Evolutionary conservation across 805 yeast species (phyloP), one percentile per base, ranked within the genome.

Genomic region (Candida methanosorbosa): DNA sequence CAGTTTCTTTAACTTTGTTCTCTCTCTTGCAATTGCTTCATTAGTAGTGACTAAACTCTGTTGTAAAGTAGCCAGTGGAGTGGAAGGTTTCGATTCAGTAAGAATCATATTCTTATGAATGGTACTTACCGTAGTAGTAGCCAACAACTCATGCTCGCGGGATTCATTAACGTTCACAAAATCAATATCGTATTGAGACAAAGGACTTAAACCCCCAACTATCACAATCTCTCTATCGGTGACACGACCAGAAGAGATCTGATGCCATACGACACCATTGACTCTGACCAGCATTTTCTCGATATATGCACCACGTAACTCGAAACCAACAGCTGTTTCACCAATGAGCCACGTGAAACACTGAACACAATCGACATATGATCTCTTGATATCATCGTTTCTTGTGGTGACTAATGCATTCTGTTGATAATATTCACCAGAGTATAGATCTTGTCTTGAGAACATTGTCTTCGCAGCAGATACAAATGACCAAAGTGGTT

Each of bases 211-310:
- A 0, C 86, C 86, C 43, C 75, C 70, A 14, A 80, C 74, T 2
- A 76, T 66, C n/a, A 76, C 64, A 34, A 68, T 58, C 35, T 70
- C 72, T 30, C 70, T 70, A 22, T 67, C 66, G 17, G 59, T 59
- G 14, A 61, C 50, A 13, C 63, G 61, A 31, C 75, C 75, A 26
- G 72, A 63, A 0, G 76, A 65, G 2, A 75, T 74, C 47, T 78
- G 84, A 18, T 76, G 70, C 87, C 87, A 80, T 12, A 72, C 65
- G 17, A 79, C 68, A 17, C 84, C 85, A 45, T 80, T 79, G 4
- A 80, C 84, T 36, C 63, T 56, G 11, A 66, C 67, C 30, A 63
- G 57, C 5, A 69, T 49, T 36, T 57, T 67, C 33, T 66, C 64
- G 36, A 63, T 59, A 30, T 54, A 50, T 15, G 64, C 64, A 33